These are phyloP conservation scores for Eucalyptus tenuipes DNA, from an alignment of 345 rosid genomes.

Conservation along the genomic window DNA sequence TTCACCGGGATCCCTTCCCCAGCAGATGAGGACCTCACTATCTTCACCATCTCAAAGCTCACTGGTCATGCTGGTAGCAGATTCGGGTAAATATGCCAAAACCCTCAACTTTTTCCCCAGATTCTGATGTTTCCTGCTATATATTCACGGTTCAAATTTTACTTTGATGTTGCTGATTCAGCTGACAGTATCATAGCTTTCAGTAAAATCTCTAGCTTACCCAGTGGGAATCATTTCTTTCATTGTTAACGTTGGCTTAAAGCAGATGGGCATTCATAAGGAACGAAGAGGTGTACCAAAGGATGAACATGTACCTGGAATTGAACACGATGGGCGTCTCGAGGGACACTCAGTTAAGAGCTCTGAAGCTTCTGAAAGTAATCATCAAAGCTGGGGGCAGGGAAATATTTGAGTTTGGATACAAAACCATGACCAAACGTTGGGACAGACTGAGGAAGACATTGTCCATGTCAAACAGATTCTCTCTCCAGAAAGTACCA, in stretches of 20 bases:
- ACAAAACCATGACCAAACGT: slow-evolving; percentile 2
- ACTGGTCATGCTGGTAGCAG: slow-evolving; percentile 80
- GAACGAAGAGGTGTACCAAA: slow-evolving; percentile 39
- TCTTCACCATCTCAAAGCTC: slow-evolving; percentile 63
- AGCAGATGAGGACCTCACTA: slow-evolving; percentile 33
- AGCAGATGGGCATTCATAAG: slow-evolving; percentile 63
- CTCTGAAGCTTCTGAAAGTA: slow-evolving; percentile 32
- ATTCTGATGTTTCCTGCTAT: not conserved
- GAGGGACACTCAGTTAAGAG: slow-evolving; percentile 42
- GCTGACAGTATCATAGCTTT: not conserved
- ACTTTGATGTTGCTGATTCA: not conserved
- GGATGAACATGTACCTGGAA: slow-evolving; percentile 3
- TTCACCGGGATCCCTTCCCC: slow-evolving; percentile 50
- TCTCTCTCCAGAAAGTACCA: slow-evolving; percentile 12
- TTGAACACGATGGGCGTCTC: slow-evolving; percentile 49
- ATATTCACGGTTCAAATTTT: too few relatives aligned
- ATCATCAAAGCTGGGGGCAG: slow-evolving; percentile 5
- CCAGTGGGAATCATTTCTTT: not conserved
- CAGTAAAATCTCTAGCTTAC: not conserved
- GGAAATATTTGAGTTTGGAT: slow-evolving; percentile 8
- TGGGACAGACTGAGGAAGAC: slow-evolving; percentile 1
- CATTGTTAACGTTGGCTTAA: not conserved
- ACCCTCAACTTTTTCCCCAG: not conserved
- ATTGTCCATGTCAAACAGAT: slow-evolving; percentile 1
- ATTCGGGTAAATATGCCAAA: slow-evolving; percentile 35